Base-by-base conservation (phyloP, 768 basidiomycete species). In the Amanita rimosa region DNA sequence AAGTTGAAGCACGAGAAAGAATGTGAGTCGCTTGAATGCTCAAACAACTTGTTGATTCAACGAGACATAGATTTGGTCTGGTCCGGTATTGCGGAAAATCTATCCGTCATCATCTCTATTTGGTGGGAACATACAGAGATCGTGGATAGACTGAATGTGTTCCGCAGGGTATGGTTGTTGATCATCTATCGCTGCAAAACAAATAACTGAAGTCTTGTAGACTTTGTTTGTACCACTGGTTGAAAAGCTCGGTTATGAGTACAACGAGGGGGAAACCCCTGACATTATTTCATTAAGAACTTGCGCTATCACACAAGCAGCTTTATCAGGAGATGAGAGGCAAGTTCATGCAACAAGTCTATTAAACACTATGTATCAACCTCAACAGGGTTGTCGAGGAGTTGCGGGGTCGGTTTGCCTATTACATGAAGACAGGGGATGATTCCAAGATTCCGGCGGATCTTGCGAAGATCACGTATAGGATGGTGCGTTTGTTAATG, bases 61-160 rank as follows among this genome's bases (percentile, higher is more conserved):
- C 3, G 34, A 31, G 17, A 34, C 14, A 33, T 45, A 91, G 91
- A 81, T 64, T 71, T 90, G 52, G 88, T 95, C 13, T 93, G 87
- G 90, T 69, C 76, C 43, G 78, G 78, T 49, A 79, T 94, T 41
- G 65, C 73, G 3, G 66, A 69, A 9, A 79, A 73, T 44, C 63
- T 97, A 44, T 55, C 58, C 22, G 62, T 67, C 31, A 63, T 96
- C 26, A 60, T 69, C 8, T 74, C 71, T 6, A 76, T 79, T 2
- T 96, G 91, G 86, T 96, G 89, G 85, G 92, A 95, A 63, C 67
- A 90, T 58, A 67, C 64, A 29, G 71, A 67, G 24, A 68, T 72
- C 54, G 70, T 67, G 31, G 72, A 71, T 33, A 67, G 71, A 41
- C 58, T 94, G 42, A 70, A 85, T 51, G 72, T 65, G 8, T 77